Evolutionary conservation across 208 protist species (phyloP).

Genomic region (Naegleria gruberi): DNA sequence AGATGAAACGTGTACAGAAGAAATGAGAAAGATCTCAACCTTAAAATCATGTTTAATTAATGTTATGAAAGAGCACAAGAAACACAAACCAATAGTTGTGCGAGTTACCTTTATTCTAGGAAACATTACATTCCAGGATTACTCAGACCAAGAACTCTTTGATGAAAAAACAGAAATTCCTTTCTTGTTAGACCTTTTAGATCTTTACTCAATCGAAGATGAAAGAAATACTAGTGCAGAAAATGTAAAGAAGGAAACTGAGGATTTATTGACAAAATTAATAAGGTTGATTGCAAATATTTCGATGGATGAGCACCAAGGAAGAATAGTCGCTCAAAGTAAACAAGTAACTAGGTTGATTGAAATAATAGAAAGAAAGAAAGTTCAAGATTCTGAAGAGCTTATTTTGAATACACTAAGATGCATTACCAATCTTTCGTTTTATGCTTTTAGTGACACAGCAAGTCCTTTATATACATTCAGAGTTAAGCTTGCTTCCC

Average conservation of each 20-base stretch:
- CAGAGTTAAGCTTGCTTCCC: background rate
- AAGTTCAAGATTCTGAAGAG: background rate
- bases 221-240: background rate
- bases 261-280: conserved; percentile 1
- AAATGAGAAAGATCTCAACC: background rate
- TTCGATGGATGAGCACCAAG: background rate
- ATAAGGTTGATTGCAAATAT: conserved; percentile 13
- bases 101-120: background rate
- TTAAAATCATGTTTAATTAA: background rate
- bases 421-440: conserved; percentile 1
- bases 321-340: background rate
- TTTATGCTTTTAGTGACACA: background rate
- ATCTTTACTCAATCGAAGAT: background rate
- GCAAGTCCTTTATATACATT: background rate
- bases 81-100: background rate
- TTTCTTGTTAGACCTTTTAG: background rate
- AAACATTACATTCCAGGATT: background rate
- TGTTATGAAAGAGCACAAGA: background rate
- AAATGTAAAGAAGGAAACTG: background rate
- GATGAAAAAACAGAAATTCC: background rate
- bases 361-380: background rate
- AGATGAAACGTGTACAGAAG: background rate
- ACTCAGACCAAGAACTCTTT: background rate
- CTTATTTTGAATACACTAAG: background rate
- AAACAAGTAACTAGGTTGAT: background rate